These are phyloP conservation scores for Cladosporium colombiae DNA, from an alignment of 2,329 filamentous ascomycete genomes.

Conservation along the genomic window DNA sequence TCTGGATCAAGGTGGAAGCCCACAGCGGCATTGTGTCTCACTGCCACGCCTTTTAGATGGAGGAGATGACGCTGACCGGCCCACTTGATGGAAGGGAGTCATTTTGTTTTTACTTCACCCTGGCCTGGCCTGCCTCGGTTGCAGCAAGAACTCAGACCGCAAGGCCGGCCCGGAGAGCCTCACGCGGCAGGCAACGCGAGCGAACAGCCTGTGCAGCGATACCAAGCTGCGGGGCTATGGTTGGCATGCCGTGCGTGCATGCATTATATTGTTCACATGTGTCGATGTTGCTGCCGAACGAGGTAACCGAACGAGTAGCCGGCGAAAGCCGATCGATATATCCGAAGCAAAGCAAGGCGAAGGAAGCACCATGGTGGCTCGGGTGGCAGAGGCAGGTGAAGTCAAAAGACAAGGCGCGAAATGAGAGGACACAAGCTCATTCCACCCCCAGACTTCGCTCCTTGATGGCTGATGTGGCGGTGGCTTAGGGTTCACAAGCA, in stretches of 20 bases:
- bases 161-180: constrained; percentile 13
- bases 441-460: not conserved
- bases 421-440: not conserved
- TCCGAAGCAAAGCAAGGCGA: not conserved
- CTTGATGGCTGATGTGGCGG: not conserved
- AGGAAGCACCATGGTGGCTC: not conserved
- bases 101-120: not conserved
- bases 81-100: not conserved
- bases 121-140: constrained; percentile 10
- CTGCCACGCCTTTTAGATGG: not conserved
- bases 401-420: not conserved
- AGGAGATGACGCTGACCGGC: constrained; percentile 6
- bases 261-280: not conserved
- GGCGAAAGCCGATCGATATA: not conserved
- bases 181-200: not conserved
- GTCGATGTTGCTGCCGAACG: not conserved
- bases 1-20: not conserved
- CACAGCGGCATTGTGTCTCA: not conserved
- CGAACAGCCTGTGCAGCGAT: too few relatives aligned
- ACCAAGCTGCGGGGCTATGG: constrained; percentile 13
- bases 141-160: not conserved
- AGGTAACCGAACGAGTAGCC: not conserved
- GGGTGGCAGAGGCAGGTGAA: not conserved
- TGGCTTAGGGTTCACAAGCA: not conserved
- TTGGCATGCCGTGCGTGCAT: not conserved